These are phyloP conservation scores for Gentiana straminea DNA, from an alignment of 257 asterid species.

Conservation along the genomic window DNA sequence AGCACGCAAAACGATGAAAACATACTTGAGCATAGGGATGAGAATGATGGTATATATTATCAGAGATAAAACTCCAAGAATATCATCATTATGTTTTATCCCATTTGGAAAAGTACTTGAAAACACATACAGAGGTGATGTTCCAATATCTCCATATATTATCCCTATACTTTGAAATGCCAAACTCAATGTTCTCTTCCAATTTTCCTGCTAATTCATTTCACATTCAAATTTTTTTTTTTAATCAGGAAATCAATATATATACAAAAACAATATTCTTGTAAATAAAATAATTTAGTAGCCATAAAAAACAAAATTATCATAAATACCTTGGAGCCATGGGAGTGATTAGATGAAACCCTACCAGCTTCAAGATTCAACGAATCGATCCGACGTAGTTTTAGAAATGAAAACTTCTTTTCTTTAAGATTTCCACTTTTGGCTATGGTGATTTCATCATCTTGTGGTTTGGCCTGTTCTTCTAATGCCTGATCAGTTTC, in stretches of 20 bases:
- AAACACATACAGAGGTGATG: conserved; percentile 71
- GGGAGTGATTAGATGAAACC: conserved; percentile 11
- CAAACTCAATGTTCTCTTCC: conserved; percentile 42
- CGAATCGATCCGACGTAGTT: conserved; percentile 25
- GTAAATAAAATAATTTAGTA: not conserved
- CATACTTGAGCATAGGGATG: conserved; percentile 63
- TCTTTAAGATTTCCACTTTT: too few species aligned
- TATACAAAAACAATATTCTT: too few species aligned
- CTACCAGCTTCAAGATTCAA: conserved; percentile 35
- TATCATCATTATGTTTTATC: conserved; percentile 33
- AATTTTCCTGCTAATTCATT: conserved; percentile 14
- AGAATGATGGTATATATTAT: conserved; percentile 57
- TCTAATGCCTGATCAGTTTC: too few species aligned
- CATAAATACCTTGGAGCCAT: conserved; percentile 11
- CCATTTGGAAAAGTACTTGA: conserved; percentile 36
- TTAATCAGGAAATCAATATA: not conserved
- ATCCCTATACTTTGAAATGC: conserved; percentile 75
- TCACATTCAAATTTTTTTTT: too few species aligned
- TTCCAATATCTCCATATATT: conserved; percentile 80
- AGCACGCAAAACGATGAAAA: conserved; percentile 58
- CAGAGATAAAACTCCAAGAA: conserved; percentile 59
- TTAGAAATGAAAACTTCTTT: too few species aligned
- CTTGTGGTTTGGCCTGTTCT: too few species aligned
- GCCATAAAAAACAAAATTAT: too few species aligned
- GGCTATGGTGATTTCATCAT: too few species aligned